A percentile compares a stretch with the other conserved stretches of the same genome.
phyloP scores from a whole-genome alignment of 148 eudicot species.

The Camellia sinensis region DNA sequence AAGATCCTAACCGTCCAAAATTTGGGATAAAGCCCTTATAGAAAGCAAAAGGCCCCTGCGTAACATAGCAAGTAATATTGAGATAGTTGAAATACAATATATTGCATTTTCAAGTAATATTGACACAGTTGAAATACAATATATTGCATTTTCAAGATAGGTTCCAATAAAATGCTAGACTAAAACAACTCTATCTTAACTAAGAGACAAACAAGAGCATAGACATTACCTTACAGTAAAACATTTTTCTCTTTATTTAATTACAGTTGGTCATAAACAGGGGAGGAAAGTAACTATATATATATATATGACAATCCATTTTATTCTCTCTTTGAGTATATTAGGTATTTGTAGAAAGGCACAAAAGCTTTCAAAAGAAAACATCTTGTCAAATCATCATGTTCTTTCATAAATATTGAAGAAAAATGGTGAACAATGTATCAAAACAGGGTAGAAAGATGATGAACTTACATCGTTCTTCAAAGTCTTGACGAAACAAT shows the following conservation, averaged over 20 bases:
- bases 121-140: neutral
- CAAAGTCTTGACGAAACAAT: slow-evolving; percentile 86
- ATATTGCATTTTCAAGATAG: neutral
- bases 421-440: slow-evolving; percentile 2
- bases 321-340: neutral
- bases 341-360: neutral
- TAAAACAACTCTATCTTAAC: neutral
- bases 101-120: neutral
- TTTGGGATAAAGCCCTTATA: slow-evolving; percentile 96
- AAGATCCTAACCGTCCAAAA: slow-evolving; percentile 90
- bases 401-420: neutral
- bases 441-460: slow-evolving; percentile 4
- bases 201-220: neutral
- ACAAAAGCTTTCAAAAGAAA: neutral
- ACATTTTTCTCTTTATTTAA: neutral
- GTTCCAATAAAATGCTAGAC: neutral
- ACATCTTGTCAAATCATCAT: neutral
- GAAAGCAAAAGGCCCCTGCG: slow-evolving; percentile 97
- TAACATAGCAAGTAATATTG: slow-evolving; percentile 2
- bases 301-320: neutral
- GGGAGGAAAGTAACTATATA: neutral
- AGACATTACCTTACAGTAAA: neutral
- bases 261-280: neutral
- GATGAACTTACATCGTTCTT: slow-evolving; percentile 76
- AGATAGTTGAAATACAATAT: neutral